phyloP scores from a whole-genome alignment of 2,329 filamentous ascomycete species.

The Trichoderma arundinaceum region DNA sequence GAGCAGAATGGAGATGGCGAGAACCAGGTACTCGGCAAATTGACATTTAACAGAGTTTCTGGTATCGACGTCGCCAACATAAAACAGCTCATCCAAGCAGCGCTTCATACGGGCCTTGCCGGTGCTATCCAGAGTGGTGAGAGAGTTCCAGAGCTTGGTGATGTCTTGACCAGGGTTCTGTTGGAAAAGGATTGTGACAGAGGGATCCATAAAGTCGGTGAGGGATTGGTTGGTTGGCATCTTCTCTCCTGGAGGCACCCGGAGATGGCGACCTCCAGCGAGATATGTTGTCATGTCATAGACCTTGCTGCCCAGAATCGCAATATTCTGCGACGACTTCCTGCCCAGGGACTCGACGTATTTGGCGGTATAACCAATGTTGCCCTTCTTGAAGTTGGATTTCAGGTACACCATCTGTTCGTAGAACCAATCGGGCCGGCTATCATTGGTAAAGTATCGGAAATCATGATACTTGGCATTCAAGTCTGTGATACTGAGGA shows the following conservation, averaged over 20 bases:
- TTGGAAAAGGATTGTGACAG: constrained; percentile 78
- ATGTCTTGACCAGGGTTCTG: constrained; percentile 78
- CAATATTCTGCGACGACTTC: constrained; percentile 69
- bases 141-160: constrained; percentile 78
- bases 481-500: constrained; percentile 69
- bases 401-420: constrained; percentile 84
- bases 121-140: constrained; percentile 61
- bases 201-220: constrained; percentile 79
- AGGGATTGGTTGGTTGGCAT: constrained; percentile 56
- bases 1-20: constrained; percentile 82
- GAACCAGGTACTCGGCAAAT: constrained; percentile 87
- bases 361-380: constrained; percentile 78
- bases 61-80: constrained; percentile 89
- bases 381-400: constrained; percentile 81
- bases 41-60: constrained; percentile 83
- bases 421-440: constrained; percentile 87
- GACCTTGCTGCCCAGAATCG: constrained; percentile 76
- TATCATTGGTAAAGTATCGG: constrained; percentile 80
- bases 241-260: constrained; percentile 59
- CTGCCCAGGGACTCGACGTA: constrained; percentile 74
- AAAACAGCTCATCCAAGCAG: constrained; percentile 94
- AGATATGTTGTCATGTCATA: constrained; percentile 91
- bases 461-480: constrained; percentile 93
- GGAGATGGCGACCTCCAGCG: constrained; percentile 71
- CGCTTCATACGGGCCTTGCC: constrained; percentile 72